Evolutionary conservation across 768 basidiomycete species (phyloP).

Genomic region (Xanthoconium stramineum): DNA sequence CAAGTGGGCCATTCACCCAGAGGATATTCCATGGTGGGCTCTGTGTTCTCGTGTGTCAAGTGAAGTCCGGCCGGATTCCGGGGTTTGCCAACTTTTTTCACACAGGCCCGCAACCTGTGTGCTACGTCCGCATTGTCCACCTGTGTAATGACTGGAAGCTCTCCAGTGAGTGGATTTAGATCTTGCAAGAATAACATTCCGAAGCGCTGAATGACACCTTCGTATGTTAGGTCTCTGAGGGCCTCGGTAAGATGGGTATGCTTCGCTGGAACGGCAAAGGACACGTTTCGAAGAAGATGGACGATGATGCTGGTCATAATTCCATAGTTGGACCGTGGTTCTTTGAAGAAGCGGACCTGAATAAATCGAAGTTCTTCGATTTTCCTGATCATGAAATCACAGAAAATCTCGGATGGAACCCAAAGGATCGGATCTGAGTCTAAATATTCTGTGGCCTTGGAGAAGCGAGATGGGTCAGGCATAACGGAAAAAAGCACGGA

Average conservation of each 20-base stretch:
- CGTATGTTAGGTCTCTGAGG: neutral
- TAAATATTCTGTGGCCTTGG: slow-evolving; percentile 3
- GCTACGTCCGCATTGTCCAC: neutral
- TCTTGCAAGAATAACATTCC: slow-evolving; percentile 9
- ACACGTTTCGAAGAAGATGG: slow-evolving; percentile 3
- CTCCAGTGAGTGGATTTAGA: slow-evolving; percentile 3
- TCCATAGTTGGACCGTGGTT: neutral
- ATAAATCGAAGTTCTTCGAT: neutral
- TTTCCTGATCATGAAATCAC: slow-evolving; percentile 1
- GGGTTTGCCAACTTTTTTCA: neutral
- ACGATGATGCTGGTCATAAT: slow-evolving; percentile 5
- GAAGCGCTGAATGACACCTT: slow-evolving; percentile 2
- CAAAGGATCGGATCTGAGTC: slow-evolving; percentile 3
- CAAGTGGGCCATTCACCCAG: slow-evolving; percentile 4
- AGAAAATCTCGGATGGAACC: neutral
- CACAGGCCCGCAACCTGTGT: neutral
- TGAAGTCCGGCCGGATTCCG: neutral
- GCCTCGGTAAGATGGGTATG: neutral
- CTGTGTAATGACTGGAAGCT: neutral
- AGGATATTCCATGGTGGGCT: neutral
- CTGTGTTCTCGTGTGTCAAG: neutral
- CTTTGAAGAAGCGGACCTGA: slow-evolving; percentile 6
- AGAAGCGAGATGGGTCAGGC: neutral
- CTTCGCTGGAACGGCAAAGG: neutral
- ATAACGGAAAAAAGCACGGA: neutral